Evolutionary conservation across 495 filamentous ascomycete genomes (phyloP), one percentile per base, ranked within the genome.

Genomic region (Daldinia caldariorum): DNA sequence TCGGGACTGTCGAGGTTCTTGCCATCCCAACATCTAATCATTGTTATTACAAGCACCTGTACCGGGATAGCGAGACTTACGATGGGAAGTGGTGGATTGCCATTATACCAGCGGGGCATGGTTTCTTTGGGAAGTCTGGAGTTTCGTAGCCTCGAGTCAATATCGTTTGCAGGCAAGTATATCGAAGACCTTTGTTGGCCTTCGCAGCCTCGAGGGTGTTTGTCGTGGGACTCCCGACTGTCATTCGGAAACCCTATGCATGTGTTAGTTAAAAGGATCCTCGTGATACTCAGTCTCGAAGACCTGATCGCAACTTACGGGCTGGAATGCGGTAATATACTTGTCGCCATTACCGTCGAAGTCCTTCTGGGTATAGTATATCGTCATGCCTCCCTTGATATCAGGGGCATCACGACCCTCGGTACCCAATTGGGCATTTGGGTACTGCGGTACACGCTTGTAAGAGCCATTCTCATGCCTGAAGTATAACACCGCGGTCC

Each of bases 1-100:
- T 87, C 82, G 12, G 82, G 79, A 39, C 82, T 84, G 66, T 86
- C 85, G 38, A 87, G 78, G 68, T 85, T 87, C 72, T 82, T 80
- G 38, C 85, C 86, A 69, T 88, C 85, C 85, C 85, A 88, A 66
- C 83, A 80, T 66, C 71, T 71, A 10, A 6, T 10, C 9, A 7
- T 35, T 6, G 34, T 35, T 10, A 26, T 26, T 26, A 26, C 3
- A 26, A 26, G 26, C 26, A 26, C 26, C 26, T 26, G 3, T 26
- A 26, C 3, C 26, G 9, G 34, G 34, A 35, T 35, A 10, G 6
- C 6, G 26, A 3, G 3, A 35, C 34, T 35, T 3, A 35, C 34
- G 34, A 35, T 6, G 78, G 79, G 56, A 79, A 82, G 63, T 75
- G 79, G 50, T 78, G 72, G 54, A 71, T 80, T 16, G 76, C 72